Percentiles rank a stretch among this genome's conserved stretches.
Evolutionary conservation across 2,329 filamentous ascomycete species (phyloP).

Genomic region (Fusarium caatingaense): DNA sequence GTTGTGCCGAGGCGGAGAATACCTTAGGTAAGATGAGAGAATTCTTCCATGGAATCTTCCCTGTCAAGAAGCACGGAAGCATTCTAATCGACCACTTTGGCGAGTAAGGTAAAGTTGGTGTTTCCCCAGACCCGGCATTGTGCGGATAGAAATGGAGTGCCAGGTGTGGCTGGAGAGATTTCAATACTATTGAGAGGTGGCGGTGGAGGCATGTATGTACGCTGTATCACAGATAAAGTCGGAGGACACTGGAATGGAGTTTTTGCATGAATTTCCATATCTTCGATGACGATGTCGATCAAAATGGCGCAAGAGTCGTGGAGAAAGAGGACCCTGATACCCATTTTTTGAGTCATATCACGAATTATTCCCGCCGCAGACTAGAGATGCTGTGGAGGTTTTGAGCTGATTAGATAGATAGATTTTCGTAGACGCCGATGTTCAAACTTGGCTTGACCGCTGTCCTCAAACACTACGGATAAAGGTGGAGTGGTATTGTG

Average conservation of each 20-base stretch:
- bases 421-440: slow-evolving; percentile 23
- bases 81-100: slow-evolving; percentile 13
- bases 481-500: slow-evolving; percentile 32
- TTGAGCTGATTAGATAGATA: neutral
- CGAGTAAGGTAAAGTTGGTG: slow-evolving; percentile 20
- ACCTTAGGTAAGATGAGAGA: slow-evolving; percentile 15
- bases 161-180: slow-evolving; percentile 21
- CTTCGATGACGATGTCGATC: slow-evolving; percentile 18
- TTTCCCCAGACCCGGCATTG: slow-evolving; percentile 37
- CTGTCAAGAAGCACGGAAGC: slow-evolving; percentile 19
- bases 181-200: neutral
- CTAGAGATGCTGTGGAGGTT: slow-evolving; percentile 15
- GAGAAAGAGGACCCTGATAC: slow-evolving; percentile 19
- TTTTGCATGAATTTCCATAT: slow-evolving; percentile 5
- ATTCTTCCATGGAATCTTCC: slow-evolving; percentile 33
- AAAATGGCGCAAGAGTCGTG: slow-evolving; percentile 18
- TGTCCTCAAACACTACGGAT: slow-evolving; percentile 21
- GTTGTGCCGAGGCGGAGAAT: slow-evolving; percentile 16
- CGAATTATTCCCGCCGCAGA: slow-evolving; percentile 4
- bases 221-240: neutral
- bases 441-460: slow-evolving; percentile 26
- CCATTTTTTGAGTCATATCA: slow-evolving; percentile 28
- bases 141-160: slow-evolving; percentile 24
- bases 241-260: neutral
- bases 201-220: neutral